Percentiles rank a stretch among this genome's conserved stretches.
Conservation (phyloP, 257 asterid species). For the Nicotiana tabacum region DNA sequence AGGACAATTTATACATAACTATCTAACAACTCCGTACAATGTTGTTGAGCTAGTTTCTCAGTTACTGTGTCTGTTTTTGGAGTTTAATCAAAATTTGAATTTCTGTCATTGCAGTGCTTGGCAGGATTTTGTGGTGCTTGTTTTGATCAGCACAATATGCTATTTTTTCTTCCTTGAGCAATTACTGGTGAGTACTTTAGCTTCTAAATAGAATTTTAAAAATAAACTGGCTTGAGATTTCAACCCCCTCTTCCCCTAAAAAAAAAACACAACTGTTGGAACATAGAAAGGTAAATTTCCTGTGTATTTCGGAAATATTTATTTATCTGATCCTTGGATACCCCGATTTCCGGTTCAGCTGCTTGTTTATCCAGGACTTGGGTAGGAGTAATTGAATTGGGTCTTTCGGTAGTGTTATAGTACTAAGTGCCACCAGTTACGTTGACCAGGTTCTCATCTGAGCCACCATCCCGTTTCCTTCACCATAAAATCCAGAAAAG, state of each 20-base stretch:
- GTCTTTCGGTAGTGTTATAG: background rate
- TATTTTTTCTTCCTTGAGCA: constrained; percentile 96
- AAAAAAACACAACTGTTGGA: background rate
- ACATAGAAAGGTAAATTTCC: background rate
- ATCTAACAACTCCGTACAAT: background rate
- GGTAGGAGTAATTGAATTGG: background rate
- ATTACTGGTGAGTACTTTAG: constrained; percentile 60
- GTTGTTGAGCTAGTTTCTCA: background rate
- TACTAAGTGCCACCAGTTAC: background rate
- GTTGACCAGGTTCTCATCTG: constrained; percentile 1
- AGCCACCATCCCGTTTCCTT: background rate
- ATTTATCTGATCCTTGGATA: background rate
- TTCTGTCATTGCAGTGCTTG: constrained; percentile 54
- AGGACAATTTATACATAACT: too few species aligned
- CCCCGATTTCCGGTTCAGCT: background rate
- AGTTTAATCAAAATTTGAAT: constrained; percentile 13
- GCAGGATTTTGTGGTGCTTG: constrained; percentile 97
- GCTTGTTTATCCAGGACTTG: background rate
- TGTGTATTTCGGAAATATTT: background rate
- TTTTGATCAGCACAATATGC: constrained; percentile 89
- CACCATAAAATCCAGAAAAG: background rate
- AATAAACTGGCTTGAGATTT: background rate
- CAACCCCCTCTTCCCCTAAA: background rate
- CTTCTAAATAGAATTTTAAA: background rate
- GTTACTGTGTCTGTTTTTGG: background rate